These are phyloP conservation scores for Eucommia ulmoides DNA, from an alignment of 257 asterid species.

Conservation along the genomic window DNA sequence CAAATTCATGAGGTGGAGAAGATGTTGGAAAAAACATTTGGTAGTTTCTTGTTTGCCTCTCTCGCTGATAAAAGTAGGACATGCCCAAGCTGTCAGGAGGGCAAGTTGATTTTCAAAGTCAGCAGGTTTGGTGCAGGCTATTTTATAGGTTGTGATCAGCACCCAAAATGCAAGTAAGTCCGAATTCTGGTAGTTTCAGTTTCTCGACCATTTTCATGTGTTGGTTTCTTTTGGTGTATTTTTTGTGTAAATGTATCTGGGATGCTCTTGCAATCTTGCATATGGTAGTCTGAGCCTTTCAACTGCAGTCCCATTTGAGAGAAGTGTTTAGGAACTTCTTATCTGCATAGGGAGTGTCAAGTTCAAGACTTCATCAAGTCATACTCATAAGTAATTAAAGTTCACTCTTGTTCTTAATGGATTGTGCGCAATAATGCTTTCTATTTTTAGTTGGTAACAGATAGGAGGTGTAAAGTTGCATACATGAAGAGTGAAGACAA, in stretches of 20 bases:
- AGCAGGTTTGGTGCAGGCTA: conserved; percentile 88
- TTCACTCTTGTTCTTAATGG: no score
- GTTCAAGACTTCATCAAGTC: no score
- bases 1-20: conserved; percentile 90
- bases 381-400: no score
- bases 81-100: conserved; percentile 77
- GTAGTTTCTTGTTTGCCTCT: conserved; percentile 60
- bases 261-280: no score
- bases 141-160: conserved; percentile 90
- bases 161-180: conserved; percentile 92
- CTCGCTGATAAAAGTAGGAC: conserved; percentile 53
- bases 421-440: no score
- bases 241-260: no score
- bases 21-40: conserved; percentile 79
- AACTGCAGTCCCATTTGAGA: neutral
- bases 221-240: no score
- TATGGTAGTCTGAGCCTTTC: no score
- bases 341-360: neutral
- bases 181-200: neutral
- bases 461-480: no score
- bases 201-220: no score
- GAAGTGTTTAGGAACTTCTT: neutral
- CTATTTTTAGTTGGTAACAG: no score
- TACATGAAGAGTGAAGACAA: no score
- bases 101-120: conserved; percentile 77